Conservation (phyloP, 75 land plant species). For the Selaginella moellendorffii region DNA sequence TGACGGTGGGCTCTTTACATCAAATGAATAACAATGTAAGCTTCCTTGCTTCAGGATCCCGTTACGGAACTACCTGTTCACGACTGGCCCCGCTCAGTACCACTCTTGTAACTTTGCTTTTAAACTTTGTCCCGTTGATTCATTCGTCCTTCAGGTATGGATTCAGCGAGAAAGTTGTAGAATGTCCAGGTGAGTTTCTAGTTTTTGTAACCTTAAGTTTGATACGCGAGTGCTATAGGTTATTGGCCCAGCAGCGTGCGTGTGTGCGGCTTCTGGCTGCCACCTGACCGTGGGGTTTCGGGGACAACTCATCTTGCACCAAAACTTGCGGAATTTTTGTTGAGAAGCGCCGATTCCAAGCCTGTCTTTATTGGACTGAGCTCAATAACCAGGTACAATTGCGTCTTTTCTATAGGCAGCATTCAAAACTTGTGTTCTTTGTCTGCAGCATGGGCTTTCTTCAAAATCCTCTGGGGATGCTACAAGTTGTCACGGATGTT, state of each 20-base stretch:
- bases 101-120: constrained; percentile 51
- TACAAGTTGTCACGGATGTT: constrained; percentile 40
- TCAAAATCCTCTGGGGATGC: constrained; percentile 47
- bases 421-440: not conserved
- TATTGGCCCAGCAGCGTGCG: constrained; percentile 72
- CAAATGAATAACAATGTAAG: not conserved
- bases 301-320: constrained; percentile 25
- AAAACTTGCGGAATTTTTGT: constrained; percentile 13
- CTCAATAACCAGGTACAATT: constrained; percentile 60
- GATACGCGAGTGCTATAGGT: constrained; percentile 19
- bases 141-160: constrained; percentile 57
- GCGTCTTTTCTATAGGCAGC: not conserved
- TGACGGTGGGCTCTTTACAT: constrained; percentile 31
- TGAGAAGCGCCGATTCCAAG: not conserved
- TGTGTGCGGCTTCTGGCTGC: constrained; percentile 87
- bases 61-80: constrained; percentile 76
- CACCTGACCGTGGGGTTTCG: constrained; percentile 50
- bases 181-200: constrained; percentile 58
- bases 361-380: constrained; percentile 80
- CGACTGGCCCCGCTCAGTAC: constrained; percentile 43
- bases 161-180: constrained; percentile 76
- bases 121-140: not conserved
- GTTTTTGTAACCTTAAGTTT: not conserved
- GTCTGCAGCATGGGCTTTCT: constrained; percentile 80
- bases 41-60: constrained; percentile 52